A percentile compares a stretch with the other conserved stretches of the same genome.
phyloP scores from a whole-genome alignment of 176 grass and related monocot species.

The Eragrostis curvula region DNA sequence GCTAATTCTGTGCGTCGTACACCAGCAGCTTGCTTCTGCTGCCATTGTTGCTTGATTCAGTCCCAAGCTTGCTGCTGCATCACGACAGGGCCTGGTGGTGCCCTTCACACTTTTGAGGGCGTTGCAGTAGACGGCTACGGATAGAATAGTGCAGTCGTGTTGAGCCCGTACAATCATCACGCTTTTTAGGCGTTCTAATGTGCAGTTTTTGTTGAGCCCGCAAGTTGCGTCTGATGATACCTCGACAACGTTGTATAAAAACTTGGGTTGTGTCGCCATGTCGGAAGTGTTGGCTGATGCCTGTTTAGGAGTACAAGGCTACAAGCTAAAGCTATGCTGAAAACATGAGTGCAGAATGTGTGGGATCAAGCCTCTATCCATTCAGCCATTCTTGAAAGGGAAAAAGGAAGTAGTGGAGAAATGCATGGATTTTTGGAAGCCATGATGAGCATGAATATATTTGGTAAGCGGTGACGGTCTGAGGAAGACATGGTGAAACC shows the following conservation, averaged over 20 bases:
- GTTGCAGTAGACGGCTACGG: no score
- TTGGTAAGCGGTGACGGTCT: no score
- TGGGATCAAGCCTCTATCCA: neutral
- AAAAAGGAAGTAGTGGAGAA: neutral
- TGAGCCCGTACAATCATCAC: neutral
- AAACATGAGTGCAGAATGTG: no score
- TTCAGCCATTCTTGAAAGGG: neutral
- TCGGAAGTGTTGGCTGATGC: neutral
- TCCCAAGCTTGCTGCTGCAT: neutral
- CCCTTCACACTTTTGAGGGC: no score
- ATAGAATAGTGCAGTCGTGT: neutral
- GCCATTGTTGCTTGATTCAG: neutral
- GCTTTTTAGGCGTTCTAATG: neutral
- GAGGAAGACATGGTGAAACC: neutral
- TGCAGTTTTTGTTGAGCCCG: no score
- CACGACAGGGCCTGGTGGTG: no score
- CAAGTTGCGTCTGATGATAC: neutral
- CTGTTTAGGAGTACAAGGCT: neutral
- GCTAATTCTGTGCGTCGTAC: neutral
- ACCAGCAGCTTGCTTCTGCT: neutral
- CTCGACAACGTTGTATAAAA: slow-evolving; percentile 1
- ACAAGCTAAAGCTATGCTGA: no score
- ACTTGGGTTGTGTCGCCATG: neutral
- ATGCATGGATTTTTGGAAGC: neutral
- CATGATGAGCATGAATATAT: neutral